Evolutionary conservation across 2,329 filamentous ascomycete genomes (phyloP), one percentile per base, ranked within the genome.

Genomic region (Verticillium longisporum): DNA sequence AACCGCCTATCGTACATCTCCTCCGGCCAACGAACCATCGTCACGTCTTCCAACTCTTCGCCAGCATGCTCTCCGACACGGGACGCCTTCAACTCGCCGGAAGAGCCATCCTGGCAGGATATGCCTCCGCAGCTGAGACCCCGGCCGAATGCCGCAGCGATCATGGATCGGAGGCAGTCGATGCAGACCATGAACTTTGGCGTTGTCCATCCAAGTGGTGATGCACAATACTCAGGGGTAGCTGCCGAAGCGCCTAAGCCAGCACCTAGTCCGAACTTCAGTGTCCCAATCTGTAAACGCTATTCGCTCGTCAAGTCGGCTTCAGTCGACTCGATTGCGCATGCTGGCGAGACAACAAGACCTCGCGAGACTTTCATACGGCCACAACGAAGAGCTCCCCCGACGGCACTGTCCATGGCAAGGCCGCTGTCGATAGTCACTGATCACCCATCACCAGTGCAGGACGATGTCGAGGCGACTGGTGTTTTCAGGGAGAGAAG

Each of bases 1-100:
- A 80, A 85, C 63, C 80, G 86, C 6, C 75, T 85, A 4, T 88
- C 86, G 0, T 83, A 79, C 64, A 77, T 86, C 45, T 88, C 86
- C 1, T 86, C 83, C 5, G 82, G 83, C 6, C 84, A 87, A 68
- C 78, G 83, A 61, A 88, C 86, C 3, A 73, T 84, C 32, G 68
- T 86, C 7, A 87, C 85, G 2, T 87, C 85, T 0, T 78, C 80
- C 18, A 79, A 77, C 34, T 86, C 84, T 0, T 87, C 85, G 0
- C 82, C 83, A 2, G 77, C 82, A 15, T 78, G 76, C 61, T 88
- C 85, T 1, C 85, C 86, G 0, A 78, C 78, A 1, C 75, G 78
- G 13, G 80, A 83, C 38, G 83, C 75, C 60, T 85, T 85, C 61
- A 73, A 72, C 15, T 5, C 34, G 31, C 13, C 50, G 21, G 37